phyloP scores from a whole-genome alignment of 2,329 filamentous ascomycete species.

The Aureobasidium musti region DNA sequence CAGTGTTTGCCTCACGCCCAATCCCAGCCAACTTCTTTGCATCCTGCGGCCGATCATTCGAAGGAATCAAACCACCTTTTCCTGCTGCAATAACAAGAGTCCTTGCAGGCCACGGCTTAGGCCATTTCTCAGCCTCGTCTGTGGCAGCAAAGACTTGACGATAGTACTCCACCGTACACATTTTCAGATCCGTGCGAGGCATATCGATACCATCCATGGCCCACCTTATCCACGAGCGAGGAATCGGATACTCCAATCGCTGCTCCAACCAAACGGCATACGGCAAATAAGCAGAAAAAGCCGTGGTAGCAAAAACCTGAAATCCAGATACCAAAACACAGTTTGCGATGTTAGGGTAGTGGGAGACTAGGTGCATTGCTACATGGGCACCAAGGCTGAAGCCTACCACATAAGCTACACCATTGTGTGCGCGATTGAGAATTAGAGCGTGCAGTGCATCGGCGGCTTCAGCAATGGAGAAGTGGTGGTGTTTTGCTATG shows the following conservation, averaged over 20 bases:
- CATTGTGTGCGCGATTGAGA: conserved; percentile 3
- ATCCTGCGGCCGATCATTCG: background rate
- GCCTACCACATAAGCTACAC: conserved; percentile 1
- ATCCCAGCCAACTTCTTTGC: background rate
- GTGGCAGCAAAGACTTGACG: background rate
- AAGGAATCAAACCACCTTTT: conserved; percentile 1
- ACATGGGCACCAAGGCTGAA: conserved; percentile 19
- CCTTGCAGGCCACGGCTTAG: background rate
- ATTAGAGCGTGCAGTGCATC: background rate
- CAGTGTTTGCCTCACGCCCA: background rate
- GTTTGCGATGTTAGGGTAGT: background rate
- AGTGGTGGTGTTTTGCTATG: background rate
- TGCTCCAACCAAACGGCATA: background rate
- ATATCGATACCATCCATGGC: conserved; percentile 6
- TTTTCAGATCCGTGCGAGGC: background rate
- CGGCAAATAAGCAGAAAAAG: background rate
- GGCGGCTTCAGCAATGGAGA: background rate
- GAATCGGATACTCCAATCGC: background rate
- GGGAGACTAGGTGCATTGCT: conserved; percentile 5
- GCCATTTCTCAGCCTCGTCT: background rate
- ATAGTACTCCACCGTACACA: background rate
- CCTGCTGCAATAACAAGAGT: conserved; percentile 1
- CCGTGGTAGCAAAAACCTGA: background rate
- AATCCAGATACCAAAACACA: conserved; percentile 17
- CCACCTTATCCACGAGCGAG: background rate